Evolutionary conservation across 305 asterid genomes (phyloP).

Genomic region (Fraxinus platypoda): DNA sequence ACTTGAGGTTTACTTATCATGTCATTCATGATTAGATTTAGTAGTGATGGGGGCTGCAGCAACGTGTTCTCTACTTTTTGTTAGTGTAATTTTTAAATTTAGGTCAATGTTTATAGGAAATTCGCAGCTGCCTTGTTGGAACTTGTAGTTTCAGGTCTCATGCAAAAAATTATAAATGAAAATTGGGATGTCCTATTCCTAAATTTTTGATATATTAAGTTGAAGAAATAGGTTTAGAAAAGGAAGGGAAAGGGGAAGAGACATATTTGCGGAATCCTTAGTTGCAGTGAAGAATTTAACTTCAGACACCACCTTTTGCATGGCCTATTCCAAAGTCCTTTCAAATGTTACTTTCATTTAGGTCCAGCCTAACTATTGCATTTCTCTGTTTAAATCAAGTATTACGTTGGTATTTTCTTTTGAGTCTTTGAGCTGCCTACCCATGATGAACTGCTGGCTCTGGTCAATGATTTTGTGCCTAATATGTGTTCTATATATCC

Average conservation of each 20-base stretch:
- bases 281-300: background rate
- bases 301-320: background rate
- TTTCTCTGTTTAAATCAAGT: background rate
- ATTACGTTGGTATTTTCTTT: background rate
- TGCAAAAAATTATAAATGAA: background rate
- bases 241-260: background rate
- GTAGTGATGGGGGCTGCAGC: conserved; percentile 20
- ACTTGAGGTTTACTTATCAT: conserved; percentile 65
- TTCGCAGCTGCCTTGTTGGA: conserved; percentile 8
- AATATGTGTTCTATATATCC: conserved; percentile 6
- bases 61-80: background rate
- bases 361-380: background rate
- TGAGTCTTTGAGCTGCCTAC: conserved; percentile 14
- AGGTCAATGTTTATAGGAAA: conserved; percentile 4
- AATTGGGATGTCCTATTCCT: conserved; percentile 1
- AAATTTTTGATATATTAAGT: background rate
- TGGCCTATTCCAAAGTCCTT: background rate
- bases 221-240: background rate
- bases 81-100: background rate
- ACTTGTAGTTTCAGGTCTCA: background rate
- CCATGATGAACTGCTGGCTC: conserved; percentile 2
- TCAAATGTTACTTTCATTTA: background rate
- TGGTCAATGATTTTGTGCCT: conserved; percentile 1
- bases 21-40: conserved; percentile 15
- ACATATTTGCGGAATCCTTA: background rate